Evolutionary conservation across 2,329 filamentous ascomycete species (phyloP).

Genomic region (Elsinoe australis): DNA sequence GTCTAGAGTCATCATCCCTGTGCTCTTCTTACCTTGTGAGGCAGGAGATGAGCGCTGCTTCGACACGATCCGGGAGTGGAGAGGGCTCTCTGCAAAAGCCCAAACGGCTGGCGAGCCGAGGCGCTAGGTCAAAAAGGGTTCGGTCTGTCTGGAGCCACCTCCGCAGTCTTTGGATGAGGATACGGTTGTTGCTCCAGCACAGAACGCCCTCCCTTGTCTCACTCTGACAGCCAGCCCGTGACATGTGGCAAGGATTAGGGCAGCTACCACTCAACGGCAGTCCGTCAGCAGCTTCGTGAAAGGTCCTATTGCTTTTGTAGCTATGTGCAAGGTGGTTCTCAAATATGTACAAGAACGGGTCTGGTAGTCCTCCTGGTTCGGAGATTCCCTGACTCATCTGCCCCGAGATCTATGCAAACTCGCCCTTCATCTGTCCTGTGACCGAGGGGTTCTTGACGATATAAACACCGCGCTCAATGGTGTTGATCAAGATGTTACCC

Average conservation of each 20-base stretch:
- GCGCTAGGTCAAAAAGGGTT: neutral
- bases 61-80: no score
- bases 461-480: constrained; percentile 46
- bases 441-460: constrained; percentile 35
- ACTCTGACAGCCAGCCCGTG: constrained; percentile 3
- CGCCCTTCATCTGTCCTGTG: constrained; percentile 15
- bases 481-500: constrained; percentile 46
- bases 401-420: constrained; percentile 1
- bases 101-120: constrained; percentile 8
- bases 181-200: constrained; percentile 11
- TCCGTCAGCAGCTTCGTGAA: neutral
- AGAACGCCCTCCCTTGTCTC: constrained; percentile 6
- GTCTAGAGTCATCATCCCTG: no score
- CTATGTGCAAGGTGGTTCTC: constrained; percentile 10
- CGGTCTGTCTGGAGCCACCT: constrained; percentile 4
- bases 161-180: constrained; percentile 15
- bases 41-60: no score
- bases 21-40: neutral
- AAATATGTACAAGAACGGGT: constrained; percentile 12
- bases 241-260: neutral
- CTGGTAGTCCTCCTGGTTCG: neutral
- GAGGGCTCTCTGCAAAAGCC: neutral
- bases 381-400: no score
- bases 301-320: constrained; percentile 1
- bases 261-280: neutral